A percentile compares a stretch with the other conserved stretches of the same genome.
Conservation (phyloP, 2,329 filamentous ascomycete genomes). For the Anthostomella pinea region DNA sequence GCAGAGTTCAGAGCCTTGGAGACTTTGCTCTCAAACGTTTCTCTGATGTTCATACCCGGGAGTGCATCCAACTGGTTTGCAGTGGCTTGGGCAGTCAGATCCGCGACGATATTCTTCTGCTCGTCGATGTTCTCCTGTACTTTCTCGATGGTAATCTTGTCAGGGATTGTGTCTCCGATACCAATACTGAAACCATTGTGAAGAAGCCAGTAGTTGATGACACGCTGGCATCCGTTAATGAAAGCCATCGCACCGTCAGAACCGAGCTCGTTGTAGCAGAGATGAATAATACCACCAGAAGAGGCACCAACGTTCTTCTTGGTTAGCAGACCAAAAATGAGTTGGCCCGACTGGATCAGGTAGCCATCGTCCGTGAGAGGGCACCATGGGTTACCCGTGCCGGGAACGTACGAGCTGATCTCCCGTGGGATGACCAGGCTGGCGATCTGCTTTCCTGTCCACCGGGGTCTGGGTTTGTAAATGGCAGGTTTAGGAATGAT, state of each 20-base stretch:
- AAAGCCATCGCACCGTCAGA: slow-evolving; percentile 84
- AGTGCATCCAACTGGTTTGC: slow-evolving; percentile 85
- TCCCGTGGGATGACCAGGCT: slow-evolving; percentile 88
- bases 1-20: slow-evolving; percentile 91
- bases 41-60: slow-evolving; percentile 97
- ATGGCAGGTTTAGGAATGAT: slow-evolving; percentile 93
- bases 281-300: slow-evolving; percentile 87
- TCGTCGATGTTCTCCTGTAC: slow-evolving; percentile 79
- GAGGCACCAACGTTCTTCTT: slow-evolving; percentile 95
- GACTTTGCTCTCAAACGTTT: slow-evolving; percentile 97
- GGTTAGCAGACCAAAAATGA: slow-evolving; percentile 85
- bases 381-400: slow-evolving; percentile 49
- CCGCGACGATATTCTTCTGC: slow-evolving; percentile 77
- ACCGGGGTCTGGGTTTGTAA: slow-evolving; percentile 83
- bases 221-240: slow-evolving; percentile 91
- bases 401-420: slow-evolving; percentile 76
- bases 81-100: slow-evolving; percentile 74
- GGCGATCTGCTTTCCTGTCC: slow-evolving; percentile 97
- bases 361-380: slow-evolving; percentile 75
- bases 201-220: slow-evolving; percentile 95
- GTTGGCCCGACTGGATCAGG: slow-evolving; percentile 79
- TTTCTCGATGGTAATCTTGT: slow-evolving; percentile 76
- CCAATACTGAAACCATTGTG: slow-evolving; percentile 97
- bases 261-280: slow-evolving; percentile 93
- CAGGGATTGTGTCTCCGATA: slow-evolving; percentile 96